Evolutionary conservation across 2,329 filamentous ascomycete species (phyloP), one percentile per base, ranked within the genome.

Genomic region (Fusarium illudens): DNA sequence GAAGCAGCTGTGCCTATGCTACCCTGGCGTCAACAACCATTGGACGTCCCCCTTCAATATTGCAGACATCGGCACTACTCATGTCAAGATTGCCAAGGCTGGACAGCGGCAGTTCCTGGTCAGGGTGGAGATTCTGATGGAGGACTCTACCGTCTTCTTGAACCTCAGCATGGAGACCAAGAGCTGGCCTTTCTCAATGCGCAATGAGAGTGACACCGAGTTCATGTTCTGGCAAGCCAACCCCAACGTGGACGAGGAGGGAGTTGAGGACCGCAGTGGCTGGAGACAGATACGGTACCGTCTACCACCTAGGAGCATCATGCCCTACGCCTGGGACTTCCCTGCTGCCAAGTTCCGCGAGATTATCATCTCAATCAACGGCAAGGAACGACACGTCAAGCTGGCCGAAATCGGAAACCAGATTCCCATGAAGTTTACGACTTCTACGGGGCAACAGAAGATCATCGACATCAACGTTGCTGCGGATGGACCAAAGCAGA

Each of bases 321-420:
- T 99, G 96, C 96, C 96, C 1, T 99, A 99, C 75, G 95, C 96
- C 2, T 99, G 96, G 96, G 96, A 99, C 76, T 99, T 97, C 80
- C 96, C 96, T 1, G 95, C 96, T 1, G 94, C 94, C n/a, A 97
- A 97, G 81, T 91, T 93, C 80, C 97, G 96, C 74, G 96, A 97
- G 77, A 87, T 99, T 36, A 89, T 98, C 51, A 89, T 99, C 75
- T 71, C 78, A 27, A 67, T 77, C 1, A 76, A 76, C 20, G 74
- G 75, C 53, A 81, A 77, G 63, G 94, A 97, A 76, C 87, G 96
- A 29, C 93, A 97, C 75, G 91, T 99, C 76, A 97, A 96, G 78
- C 86, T 99, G 69, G 93, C 95, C 3, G 96, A 99, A 77, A 99
- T 99, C 74, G 96, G 96, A 22, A 97, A 97, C 71, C 85, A 97